Evolutionary conservation across 768 basidiomycete genomes (phyloP).

Genomic region (Psilocybe tampanensis): DNA sequence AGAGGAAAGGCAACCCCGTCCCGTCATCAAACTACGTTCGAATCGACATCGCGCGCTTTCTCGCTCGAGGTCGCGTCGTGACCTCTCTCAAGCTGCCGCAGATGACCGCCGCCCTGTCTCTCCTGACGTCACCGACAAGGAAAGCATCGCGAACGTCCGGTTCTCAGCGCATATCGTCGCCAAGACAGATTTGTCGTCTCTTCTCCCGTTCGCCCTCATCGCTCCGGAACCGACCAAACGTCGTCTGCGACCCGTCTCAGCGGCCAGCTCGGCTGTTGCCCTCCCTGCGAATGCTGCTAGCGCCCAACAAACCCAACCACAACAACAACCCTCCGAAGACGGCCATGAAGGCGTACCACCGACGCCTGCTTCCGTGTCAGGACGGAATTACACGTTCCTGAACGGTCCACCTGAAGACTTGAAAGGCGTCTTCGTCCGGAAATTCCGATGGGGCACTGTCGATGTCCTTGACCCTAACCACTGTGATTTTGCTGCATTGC

Average conservation of each 20-base stretch:
- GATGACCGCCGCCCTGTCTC: conserved; percentile 59
- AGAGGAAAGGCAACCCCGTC: conserved; percentile 62
- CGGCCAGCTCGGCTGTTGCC: conserved; percentile 31
- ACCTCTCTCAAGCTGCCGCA: conserved; percentile 56
- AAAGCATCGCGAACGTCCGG: conserved; percentile 74
- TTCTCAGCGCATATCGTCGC: conserved; percentile 74
- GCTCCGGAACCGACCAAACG: conserved; percentile 62
- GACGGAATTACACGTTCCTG: conserved; percentile 41
- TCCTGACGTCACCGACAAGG: conserved; percentile 62
- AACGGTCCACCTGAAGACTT: conserved; percentile 66
- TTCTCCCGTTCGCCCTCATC: conserved; percentile 82
- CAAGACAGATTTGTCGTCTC: conserved; percentile 54
- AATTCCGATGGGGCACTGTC: conserved; percentile 87
- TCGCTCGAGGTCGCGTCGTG: conserved; percentile 74
- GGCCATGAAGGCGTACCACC: conserved; percentile 36
- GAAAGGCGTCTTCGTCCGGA: conserved; percentile 74
- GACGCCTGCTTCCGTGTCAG: conserved; percentile 40
- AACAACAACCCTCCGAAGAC: conserved; percentile 50
- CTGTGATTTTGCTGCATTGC: conserved; percentile 85
- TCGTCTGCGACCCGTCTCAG: conserved; percentile 38
- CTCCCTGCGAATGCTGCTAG: conserved; percentile 26
- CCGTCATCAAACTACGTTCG: conserved; percentile 73
- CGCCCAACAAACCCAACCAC: no score
- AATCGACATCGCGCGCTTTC: conserved; percentile 54
- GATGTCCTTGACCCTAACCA: conserved; percentile 86